Evolutionary conservation across 2,329 filamentous ascomycete genomes (phyloP).

Genomic region (Conoideocrella luteorostrata): DNA sequence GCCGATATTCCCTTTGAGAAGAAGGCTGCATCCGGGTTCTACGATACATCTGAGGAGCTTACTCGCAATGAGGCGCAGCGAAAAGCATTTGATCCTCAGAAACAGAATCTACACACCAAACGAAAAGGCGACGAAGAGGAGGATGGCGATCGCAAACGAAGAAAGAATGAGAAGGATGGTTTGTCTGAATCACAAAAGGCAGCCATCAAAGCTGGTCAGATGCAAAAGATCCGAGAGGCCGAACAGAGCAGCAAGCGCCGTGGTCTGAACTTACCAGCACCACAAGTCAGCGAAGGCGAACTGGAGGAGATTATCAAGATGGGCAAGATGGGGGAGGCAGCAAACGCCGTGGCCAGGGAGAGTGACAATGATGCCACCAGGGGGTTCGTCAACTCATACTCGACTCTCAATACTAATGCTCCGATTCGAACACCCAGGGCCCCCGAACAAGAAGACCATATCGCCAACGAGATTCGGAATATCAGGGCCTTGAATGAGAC

Average conservation of each 20-base stretch:
- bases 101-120: slow-evolving; percentile 85
- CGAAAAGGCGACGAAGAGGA: slow-evolving; percentile 92
- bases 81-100: slow-evolving; percentile 82
- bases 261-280: slow-evolving; percentile 73
- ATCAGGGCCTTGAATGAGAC: slow-evolving; percentile 89
- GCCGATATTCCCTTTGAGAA: slow-evolving; percentile 98
- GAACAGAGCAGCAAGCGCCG: slow-evolving; percentile 94
- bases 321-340: slow-evolving; percentile 87
- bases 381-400: slow-evolving; percentile 82
- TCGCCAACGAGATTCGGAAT: slow-evolving; percentile 94
- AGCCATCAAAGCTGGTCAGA: slow-evolving; percentile 85
- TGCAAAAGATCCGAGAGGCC: slow-evolving; percentile 91
- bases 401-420: slow-evolving; percentile 69
- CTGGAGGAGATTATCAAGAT: slow-evolving; percentile 98
- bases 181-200: slow-evolving; percentile 76
- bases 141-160: slow-evolving; percentile 71
- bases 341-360: slow-evolving; percentile 65
- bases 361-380: slow-evolving; percentile 81
- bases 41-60: slow-evolving; percentile 83
- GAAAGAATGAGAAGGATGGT: slow-evolving; percentile 80
- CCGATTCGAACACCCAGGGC: slow-evolving; percentile 90
- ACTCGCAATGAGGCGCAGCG: slow-evolving; percentile 75
- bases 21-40: slow-evolving; percentile 80
- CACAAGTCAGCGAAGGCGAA: slow-evolving; percentile 88
- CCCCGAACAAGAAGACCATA: slow-evolving; percentile 86